Evolutionary conservation across 805 yeast species (phyloP).

Genomic region (Sugiyamaella qingdaonensis): DNA sequence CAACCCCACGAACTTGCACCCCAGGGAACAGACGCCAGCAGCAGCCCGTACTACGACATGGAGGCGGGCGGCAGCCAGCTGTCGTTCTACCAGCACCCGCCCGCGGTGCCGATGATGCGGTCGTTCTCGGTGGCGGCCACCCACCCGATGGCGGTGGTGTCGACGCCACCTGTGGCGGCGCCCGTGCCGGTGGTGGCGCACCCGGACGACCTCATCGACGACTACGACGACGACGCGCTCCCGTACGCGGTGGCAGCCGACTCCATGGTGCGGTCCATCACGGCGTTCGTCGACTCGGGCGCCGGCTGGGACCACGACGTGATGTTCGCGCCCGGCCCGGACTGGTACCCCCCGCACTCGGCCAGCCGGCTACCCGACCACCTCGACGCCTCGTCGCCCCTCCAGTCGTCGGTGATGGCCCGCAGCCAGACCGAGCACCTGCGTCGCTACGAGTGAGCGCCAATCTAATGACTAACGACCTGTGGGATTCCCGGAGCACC

Average conservation of each 20-base stretch:
- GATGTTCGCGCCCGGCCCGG: background rate
- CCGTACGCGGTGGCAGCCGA: conserved; percentile 13
- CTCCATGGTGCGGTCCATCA: conserved; percentile 25
- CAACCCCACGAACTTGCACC: background rate
- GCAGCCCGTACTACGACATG: conserved; percentile 1
- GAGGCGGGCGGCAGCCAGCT: background rate
- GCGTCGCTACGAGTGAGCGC: background rate
- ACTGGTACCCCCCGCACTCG: conserved; percentile 14
- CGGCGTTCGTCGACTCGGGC: conserved; percentile 20
- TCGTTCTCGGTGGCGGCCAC: conserved; percentile 22
- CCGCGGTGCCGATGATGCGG: conserved; percentile 17
- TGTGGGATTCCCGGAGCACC: no score
- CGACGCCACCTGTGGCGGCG: conserved; percentile 1
- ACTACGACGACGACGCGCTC: conserved; percentile 9
- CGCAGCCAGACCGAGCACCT: conserved; percentile 13
- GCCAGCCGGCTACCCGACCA: background rate
- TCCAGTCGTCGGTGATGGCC: conserved; percentile 7
- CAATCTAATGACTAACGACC: no score
- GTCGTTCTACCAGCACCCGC: conserved; percentile 3
- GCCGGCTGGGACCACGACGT: conserved; percentile 7
- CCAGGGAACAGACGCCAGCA: background rate
- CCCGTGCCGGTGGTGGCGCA: conserved; percentile 3
- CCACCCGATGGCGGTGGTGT: conserved; percentile 3
- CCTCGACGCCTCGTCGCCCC: conserved; percentile 3
- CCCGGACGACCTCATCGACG: conserved; percentile 8